Evolutionary conservation across 768 basidiomycete species (phyloP).

Genomic region (Kwoniella shandongensis): DNA sequence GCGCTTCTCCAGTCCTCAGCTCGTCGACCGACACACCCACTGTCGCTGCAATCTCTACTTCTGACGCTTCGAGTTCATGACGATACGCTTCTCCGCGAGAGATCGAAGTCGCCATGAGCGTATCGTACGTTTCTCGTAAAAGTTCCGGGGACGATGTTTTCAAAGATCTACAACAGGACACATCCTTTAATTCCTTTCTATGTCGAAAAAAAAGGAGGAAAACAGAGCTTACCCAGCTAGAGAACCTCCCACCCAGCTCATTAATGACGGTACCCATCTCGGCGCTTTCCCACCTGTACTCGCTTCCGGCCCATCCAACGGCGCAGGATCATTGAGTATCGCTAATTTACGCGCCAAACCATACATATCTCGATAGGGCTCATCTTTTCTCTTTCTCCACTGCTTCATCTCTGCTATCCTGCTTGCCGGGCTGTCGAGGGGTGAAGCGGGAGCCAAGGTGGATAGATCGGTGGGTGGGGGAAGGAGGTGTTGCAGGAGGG

Average conservation of each 20-base stretch:
- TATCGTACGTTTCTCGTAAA: constrained; percentile 81
- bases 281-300: constrained; percentile 77
- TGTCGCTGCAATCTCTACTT: constrained; percentile 24
- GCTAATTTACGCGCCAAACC: constrained; percentile 71
- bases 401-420: constrained; percentile 21
- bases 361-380: constrained; percentile 73
- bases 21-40: constrained; percentile 38
- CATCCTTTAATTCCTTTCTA: too few relatives aligned
- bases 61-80: constrained; percentile 31
- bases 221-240: constrained; percentile 71
- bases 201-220: not conserved
- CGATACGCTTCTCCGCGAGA: constrained; percentile 54
- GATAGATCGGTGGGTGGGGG: constrained; percentile 12
- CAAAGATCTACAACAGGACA: constrained; percentile 61
- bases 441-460: not conserved
- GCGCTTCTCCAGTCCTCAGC: constrained; percentile 36
- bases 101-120: constrained; percentile 42
- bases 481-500: constrained; percentile 67
- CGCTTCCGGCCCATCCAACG: constrained; percentile 43
- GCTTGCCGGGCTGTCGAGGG: constrained; percentile 18
- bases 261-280: constrained; percentile 73
- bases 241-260: constrained; percentile 92
- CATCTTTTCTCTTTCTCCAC: constrained; percentile 57
- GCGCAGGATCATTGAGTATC: constrained; percentile 72
- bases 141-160: constrained; percentile 86